Evolutionary conservation across 2,329 filamentous ascomycete species (phyloP), one percentile per base, ranked within the genome.

Genomic region (Chrysosporium keratinophilum): DNA sequence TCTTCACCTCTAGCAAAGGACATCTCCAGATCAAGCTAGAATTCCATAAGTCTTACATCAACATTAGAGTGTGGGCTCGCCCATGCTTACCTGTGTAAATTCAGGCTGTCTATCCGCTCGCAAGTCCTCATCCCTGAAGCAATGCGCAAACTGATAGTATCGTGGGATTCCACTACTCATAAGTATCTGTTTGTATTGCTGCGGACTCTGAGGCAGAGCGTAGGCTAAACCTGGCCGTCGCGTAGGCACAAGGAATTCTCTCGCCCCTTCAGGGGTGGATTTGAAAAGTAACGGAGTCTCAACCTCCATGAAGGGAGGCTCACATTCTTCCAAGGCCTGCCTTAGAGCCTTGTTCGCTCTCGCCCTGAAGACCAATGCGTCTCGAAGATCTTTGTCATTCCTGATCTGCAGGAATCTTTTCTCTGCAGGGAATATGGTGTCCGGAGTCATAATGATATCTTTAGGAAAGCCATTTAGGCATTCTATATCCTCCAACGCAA

Each of bases 121-220:
- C 35, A 93, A 75, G 67, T 97, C 94, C 66, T 98, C 93, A 64
- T 98, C 94, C 12, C 93, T 83, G 70, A 96, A 98, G 65, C 93
- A 98, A 59, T 83, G 84, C 1, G 93, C 94, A 71, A 96, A 88
- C 63, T 98, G 93, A 69, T 85, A 94, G 67, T 98, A 98, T 40
- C 79, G 81, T 0, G 77, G 73, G 10, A 96, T 79, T 0, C 91
- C 91, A 57, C 87, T 86, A 0, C 89, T 87, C 89, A 98, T 97
- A 41, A 98, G 78, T 1, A 96, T 87, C 72, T 98, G 93, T 72
- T 98, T 98, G 67, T 97, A 98, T 68, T 98, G 93, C 68, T 98
- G 93, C 0, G 93, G 93, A 60, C 91, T 97, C 67, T 98, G 94
- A 0, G 90, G 90, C 17, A 98, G 74, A 7, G 93, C 93, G 68